Percentiles rank a stretch among this genome's conserved stretches.
These are phyloP conservation scores for Ascochyta clinopodiicola DNA, from an alignment of 2,329 filamentous ascomycete genomes.

Conservation along the genomic window DNA sequence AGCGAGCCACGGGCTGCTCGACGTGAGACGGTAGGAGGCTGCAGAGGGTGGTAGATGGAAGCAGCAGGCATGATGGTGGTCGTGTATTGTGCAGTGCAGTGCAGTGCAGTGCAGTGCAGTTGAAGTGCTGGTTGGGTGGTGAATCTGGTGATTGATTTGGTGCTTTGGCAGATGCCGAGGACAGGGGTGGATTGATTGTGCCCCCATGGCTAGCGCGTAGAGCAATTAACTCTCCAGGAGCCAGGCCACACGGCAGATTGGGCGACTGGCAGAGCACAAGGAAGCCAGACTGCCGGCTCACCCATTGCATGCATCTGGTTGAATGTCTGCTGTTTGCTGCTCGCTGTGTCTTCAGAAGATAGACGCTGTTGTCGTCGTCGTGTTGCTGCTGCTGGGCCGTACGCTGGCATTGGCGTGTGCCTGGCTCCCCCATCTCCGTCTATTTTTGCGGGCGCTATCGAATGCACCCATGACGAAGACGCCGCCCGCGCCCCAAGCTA, in stretches of 20 bases:
- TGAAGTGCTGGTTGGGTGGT: too few species aligned
- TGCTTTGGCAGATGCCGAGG: constrained; percentile 2
- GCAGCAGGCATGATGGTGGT: constrained; percentile 1
- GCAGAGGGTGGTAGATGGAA: neutral
- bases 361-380: too few species aligned
- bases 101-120: too few species aligned
- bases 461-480: constrained; percentile 12
- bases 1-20: neutral
- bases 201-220: constrained; percentile 13
- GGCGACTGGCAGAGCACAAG: neutral
- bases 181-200: constrained; percentile 9
- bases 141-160: neutral
- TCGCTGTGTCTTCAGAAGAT: too few species aligned
- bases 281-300: too few species aligned
- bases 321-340: too few species aligned
- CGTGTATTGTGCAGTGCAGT: too few species aligned
- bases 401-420: neutral
- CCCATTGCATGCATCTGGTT: too few species aligned
- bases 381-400: too few species aligned
- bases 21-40: neutral
- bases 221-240: constrained; percentile 5
- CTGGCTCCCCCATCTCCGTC: constrained; percentile 6
- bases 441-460: constrained; percentile 20
- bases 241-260: constrained; percentile 6
- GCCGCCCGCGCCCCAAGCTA: constrained; percentile 8